These are phyloP conservation scores for Scenedesmus sp. DNA, from an alignment of 163 green algal species.

Conservation along the genomic window DNA sequence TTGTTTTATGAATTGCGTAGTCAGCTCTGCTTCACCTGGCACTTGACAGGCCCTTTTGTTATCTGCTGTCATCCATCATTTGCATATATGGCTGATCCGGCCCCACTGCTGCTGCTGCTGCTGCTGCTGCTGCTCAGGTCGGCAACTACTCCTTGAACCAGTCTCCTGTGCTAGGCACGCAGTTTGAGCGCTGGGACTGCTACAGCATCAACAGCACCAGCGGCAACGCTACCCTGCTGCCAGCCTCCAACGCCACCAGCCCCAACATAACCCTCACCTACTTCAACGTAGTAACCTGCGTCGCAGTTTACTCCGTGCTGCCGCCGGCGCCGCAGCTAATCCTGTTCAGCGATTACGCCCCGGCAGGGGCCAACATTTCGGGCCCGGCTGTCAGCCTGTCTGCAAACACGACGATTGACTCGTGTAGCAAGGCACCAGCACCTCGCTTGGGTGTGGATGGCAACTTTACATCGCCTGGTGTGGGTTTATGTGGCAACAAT, in stretches of 20 bases:
- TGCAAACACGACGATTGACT: not conserved
- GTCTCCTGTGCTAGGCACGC: not conserved
- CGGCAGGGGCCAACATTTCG: not conserved
- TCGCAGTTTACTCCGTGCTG: not conserved
- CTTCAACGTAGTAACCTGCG: slow-evolving; percentile 5
- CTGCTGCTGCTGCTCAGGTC: not conserved
- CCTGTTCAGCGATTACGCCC: not conserved
- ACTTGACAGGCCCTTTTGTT: too few relatives aligned
- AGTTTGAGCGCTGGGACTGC: not conserved
- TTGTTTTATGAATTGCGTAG: too few relatives aligned
- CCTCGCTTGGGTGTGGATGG: not conserved
- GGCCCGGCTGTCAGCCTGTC: not conserved
- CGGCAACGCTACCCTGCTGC: not conserved
- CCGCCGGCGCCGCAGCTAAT: not conserved
- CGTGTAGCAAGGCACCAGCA: not conserved
- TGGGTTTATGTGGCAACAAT: not conserved
- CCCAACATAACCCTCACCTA: not conserved
- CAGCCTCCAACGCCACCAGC: not conserved
- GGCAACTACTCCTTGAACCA: not conserved
- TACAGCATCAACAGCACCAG: not conserved
- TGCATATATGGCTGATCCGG: too few relatives aligned
- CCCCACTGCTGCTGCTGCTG: not conserved
- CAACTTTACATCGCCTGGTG: not conserved
- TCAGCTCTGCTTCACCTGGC: too few relatives aligned
- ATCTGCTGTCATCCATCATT: too few relatives aligned